Evolutionary conservation across 2,329 filamentous ascomycete species (phyloP).

Genomic region (Paramyrothecium roridum): DNA sequence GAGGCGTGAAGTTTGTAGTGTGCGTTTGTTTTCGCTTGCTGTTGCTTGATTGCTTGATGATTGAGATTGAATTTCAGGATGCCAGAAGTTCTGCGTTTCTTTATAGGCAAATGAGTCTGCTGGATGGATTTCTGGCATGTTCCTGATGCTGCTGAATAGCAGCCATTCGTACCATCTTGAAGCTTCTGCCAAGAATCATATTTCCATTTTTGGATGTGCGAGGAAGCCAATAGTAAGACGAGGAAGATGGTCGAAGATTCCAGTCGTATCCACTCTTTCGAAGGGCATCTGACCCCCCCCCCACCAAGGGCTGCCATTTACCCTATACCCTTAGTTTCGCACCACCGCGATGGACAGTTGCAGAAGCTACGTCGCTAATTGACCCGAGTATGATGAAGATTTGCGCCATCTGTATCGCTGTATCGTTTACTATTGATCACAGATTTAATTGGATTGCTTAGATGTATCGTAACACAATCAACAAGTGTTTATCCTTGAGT

Average conservation of each 20-base stretch:
- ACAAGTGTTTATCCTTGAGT: no score
- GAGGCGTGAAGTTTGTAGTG: slow-evolving; percentile 1
- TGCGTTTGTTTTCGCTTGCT: neutral
- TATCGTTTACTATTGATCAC: no score
- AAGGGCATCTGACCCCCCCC: no score
- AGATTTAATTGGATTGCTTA: no score
- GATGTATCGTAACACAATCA: no score
- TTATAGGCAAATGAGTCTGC: neutral
- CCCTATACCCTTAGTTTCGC: no score
- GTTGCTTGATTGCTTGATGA: neutral
- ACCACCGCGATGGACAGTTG: no score
- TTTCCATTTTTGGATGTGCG: neutral
- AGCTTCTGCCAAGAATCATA: neutral
- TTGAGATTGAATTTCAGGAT: neutral
- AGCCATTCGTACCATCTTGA: neutral
- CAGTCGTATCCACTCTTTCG: neutral
- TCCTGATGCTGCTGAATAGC: neutral
- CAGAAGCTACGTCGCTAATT: no score
- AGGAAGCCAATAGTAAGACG: neutral
- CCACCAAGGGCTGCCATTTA: no score
- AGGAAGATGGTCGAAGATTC: neutral
- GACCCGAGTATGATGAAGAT: no score
- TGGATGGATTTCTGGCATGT: neutral
- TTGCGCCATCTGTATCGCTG: no score
- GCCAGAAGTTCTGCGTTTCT: neutral